A percentile compares a stretch with the other conserved stretches of the same genome.
These are phyloP conservation scores for Capronia americana DNA, from an alignment of 2,329 filamentous ascomycete species.

Conservation along the genomic window DNA sequence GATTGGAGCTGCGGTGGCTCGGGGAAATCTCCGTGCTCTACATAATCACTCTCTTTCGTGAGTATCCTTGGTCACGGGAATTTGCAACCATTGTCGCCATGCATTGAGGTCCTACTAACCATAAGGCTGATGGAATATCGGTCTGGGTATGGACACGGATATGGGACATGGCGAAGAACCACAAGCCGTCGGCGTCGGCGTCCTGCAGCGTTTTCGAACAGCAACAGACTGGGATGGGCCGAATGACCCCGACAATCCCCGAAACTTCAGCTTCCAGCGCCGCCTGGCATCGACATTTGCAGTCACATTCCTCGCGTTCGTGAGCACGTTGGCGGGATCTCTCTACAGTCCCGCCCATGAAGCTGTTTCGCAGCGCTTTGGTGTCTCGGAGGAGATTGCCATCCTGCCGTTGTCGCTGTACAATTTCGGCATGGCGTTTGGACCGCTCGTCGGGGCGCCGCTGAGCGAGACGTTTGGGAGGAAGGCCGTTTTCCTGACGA, in stretches of 20 bases:
- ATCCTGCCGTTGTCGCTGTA: conserved; percentile 47
- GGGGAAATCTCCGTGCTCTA: conserved; percentile 6
- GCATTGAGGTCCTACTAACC: not conserved
- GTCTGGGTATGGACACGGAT: conserved; percentile 6
- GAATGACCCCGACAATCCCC: conserved; percentile 37
- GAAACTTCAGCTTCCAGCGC: conserved; percentile 35
- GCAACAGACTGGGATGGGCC: conserved; percentile 34
- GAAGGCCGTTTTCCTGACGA: conserved; percentile 46
- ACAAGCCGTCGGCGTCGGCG: conserved; percentile 1
- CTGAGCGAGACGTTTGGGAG: conserved; percentile 48
- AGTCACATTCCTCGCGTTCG: conserved; percentile 35
- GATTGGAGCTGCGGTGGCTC: not conserved
- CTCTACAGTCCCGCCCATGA: conserved; percentile 50
- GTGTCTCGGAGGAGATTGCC: conserved; percentile 40
- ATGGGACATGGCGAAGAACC: not conserved
- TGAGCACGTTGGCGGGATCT: conserved; percentile 38
- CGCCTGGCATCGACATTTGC: conserved; percentile 33
- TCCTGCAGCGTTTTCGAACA: conserved; percentile 9
- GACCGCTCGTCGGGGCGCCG: conserved; percentile 47
- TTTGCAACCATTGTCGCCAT: not conserved
- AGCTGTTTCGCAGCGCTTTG: conserved; percentile 59
- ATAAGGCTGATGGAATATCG: not conserved
- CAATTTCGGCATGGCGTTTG: conserved; percentile 47
- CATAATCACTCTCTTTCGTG: not conserved
- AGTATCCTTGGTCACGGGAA: not conserved